Conservation (phyloP, 306 rosid genomes). For the Ormosia semicastrata region DNA sequence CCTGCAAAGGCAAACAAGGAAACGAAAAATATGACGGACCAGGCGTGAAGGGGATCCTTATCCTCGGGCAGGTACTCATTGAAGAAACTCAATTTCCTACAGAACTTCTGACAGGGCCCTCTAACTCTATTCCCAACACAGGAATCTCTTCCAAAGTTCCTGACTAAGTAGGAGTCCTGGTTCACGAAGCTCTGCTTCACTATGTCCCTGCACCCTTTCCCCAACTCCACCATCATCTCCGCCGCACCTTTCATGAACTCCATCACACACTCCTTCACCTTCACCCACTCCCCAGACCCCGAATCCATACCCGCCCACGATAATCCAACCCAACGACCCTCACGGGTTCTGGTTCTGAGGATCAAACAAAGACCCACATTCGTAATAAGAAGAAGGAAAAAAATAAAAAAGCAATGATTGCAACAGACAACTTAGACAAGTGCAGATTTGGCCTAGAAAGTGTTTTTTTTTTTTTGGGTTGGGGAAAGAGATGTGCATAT, state of each 20-base stretch:
- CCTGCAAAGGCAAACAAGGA: constrained; percentile 67
- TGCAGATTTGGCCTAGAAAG: background rate
- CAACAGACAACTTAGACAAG: background rate
- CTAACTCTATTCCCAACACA: constrained; percentile 42
- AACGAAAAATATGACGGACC: constrained; percentile 66
- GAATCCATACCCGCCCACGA: background rate
- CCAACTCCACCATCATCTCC: constrained; percentile 80
- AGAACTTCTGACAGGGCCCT: constrained; percentile 42
- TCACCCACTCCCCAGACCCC: constrained; percentile 32
- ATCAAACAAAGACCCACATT: constrained; percentile 25
- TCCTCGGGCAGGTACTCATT: constrained; percentile 80
- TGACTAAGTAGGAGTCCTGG: constrained; percentile 53
- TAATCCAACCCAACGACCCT: background rate
- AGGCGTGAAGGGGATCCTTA: constrained; percentile 80
- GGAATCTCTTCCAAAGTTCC: constrained; percentile 58
- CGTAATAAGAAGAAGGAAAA: background rate
- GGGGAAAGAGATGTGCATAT: background rate
- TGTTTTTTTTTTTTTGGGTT: background rate
- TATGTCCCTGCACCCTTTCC: constrained; percentile 89
- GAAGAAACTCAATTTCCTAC: constrained; percentile 50
- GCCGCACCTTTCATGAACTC: constrained; percentile 78
- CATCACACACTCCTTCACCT: constrained; percentile 43
- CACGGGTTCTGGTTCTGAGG: background rate
- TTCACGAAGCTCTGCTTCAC: constrained; percentile 72
- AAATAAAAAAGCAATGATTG: background rate